Conservation (phyloP, 768 basidiomycete species). For the Lactarius hengduanensis region DNA sequence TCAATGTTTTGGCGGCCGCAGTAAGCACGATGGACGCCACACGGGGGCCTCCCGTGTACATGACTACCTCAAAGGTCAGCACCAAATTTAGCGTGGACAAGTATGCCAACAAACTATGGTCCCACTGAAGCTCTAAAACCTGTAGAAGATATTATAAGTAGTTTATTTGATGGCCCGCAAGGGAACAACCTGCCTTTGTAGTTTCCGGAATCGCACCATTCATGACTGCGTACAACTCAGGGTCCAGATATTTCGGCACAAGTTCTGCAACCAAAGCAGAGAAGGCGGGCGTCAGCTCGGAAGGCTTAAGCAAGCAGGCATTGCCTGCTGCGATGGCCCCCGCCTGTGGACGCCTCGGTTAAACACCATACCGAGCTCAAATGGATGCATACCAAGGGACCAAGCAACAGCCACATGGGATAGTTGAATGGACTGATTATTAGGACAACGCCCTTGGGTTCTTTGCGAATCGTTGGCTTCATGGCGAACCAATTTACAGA, state of each 20-base stretch:
- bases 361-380: too few relatives aligned
- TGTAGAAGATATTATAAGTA: conserved; percentile 31
- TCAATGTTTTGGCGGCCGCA: conserved; percentile 76
- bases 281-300: conserved; percentile 36
- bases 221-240: conserved; percentile 34
- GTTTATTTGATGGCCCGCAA: background rate
- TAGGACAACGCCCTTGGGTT: conserved; percentile 72
- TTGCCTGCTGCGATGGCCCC: conserved; percentile 44
- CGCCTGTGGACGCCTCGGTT: conserved; percentile 13
- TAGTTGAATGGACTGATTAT: conserved; percentile 78
- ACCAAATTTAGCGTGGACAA: conserved; percentile 20
- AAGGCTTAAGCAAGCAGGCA: conserved; percentile 39
- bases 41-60: conserved; percentile 59
- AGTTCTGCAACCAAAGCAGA: conserved; percentile 34
- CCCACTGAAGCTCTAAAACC: conserved; percentile 75
- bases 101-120: conserved; percentile 47
- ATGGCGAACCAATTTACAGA: conserved; percentile 55
- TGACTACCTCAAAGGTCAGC: conserved; percentile 38
- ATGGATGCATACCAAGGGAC: conserved; percentile 50
- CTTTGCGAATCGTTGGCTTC: conserved; percentile 65
- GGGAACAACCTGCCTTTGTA: conserved; percentile 30
- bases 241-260: conserved; percentile 38
- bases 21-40: conserved; percentile 66
- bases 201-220: conserved; percentile 38
- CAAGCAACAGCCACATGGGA: conserved; percentile 58